Base-by-base conservation (phyloP, 345 rosid genomes). In the Brassica nigra region DNA sequence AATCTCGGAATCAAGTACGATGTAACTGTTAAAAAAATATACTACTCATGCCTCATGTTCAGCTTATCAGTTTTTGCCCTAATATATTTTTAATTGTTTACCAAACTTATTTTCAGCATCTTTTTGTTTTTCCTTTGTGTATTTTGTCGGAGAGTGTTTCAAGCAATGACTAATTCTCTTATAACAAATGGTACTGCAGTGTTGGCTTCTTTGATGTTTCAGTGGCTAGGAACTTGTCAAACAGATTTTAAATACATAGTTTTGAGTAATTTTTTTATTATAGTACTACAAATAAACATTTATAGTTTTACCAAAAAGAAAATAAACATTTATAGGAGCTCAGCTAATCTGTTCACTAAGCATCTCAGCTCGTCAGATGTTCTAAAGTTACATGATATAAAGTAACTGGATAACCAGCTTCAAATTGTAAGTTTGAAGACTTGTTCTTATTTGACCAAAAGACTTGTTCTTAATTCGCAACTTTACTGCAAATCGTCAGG, bases 1-100 rank as follows among this genome's bases (percentile, higher is more conserved):
- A 76, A 68, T 68, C 62, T 68, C 36, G 49, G 62, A 76, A 42
- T 59, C 74, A 59, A 59, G 80, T 76, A 76, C 80, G 52, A 76
- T 47, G 80, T 68, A 42, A 14, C 62, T 30, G 58, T 66, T 55
- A 54, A 59, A 44, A 39, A 16, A 12, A 57, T 68, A 42, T 16
- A 59, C 63, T 49, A 75, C 39, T 66, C n/a, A 54, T 66, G 39
- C 8, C 57, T 75, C 58, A 4, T 55, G 58, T 66, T 66, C 37
- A 62, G 5, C 39, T 62, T 30, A 30, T 15, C 39, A 62, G 33
- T 2, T 29, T 29, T 30, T 62, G 34, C 15, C 20, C 66, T 28
- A 9, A 59, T 52, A 52, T 52, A 52, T 52, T 52, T 47, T 52
- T 52, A n/a, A 52, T 15, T 52, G 16, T 52, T 52, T 36, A 27